Conservation (phyloP, 352 stramenopile species). For the Phytophthora pistaciae region DNA sequence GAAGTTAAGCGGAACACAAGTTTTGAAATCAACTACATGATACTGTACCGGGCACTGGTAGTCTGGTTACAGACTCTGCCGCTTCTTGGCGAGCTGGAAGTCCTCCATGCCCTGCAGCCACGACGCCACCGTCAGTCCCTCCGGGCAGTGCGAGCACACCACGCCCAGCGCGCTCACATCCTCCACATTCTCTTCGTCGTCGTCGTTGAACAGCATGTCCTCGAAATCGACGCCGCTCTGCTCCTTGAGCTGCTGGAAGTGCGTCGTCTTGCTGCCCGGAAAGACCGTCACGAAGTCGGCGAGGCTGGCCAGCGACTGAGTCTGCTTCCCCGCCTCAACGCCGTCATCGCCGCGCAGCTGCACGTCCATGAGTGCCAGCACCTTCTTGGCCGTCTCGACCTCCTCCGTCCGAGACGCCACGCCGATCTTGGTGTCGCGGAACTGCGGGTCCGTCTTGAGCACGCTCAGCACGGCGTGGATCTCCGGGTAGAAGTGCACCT, state of each 20-base stretch:
- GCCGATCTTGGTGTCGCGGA: conserved; percentile 57
- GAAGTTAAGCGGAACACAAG: no score
- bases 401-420: conserved; percentile 81
- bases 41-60: not conserved
- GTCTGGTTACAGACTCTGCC: conserved; percentile 8
- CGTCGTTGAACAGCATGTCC: conserved; percentile 98
- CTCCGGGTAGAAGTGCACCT: conserved; percentile 78
- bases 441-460: conserved; percentile 73
- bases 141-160: conserved; percentile 74
- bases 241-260: conserved; percentile 92
- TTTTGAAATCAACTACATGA: no score
- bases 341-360: not conserved
- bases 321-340: conserved; percentile 23
- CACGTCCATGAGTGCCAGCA: conserved; percentile 27
- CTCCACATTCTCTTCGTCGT: conserved; percentile 82
- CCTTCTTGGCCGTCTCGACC: conserved; percentile 66
- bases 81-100: conserved; percentile 63
- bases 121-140: conserved; percentile 69
- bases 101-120: conserved; percentile 78
- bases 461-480: conserved; percentile 67
- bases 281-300: conserved; percentile 81
- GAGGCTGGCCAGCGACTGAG: conserved; percentile 48
- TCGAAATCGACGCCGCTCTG: conserved; percentile 90
- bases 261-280: conserved; percentile 81
- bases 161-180: conserved; percentile 75